These are phyloP conservation scores for Paraconiothyrium brasiliense DNA, from an alignment of 2,329 filamentous ascomycete species.

Conservation along the genomic window DNA sequence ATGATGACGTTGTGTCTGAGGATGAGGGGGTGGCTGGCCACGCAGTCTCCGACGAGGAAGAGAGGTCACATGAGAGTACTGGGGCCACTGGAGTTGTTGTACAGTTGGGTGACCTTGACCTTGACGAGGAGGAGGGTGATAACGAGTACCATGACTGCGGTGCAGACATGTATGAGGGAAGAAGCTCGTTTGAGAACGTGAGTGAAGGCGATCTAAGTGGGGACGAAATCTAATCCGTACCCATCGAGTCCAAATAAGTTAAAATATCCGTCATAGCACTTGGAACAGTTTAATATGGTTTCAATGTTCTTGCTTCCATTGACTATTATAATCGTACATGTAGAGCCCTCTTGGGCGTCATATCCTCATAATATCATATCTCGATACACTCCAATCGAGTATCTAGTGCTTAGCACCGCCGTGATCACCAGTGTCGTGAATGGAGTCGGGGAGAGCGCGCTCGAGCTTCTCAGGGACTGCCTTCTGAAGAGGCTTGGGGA, in stretches of 20 bases:
- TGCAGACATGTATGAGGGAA: not conserved
- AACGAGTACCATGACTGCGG: not conserved
- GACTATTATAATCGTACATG: conserved; percentile 3
- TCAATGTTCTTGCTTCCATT: not conserved
- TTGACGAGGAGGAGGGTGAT: not conserved
- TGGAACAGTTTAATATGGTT: not conserved
- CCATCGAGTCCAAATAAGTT: too few relatives aligned
- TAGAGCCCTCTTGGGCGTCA: not conserved
- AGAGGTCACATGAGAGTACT: not conserved
- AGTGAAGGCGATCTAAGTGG: not conserved
- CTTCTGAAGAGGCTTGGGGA: conserved; percentile 56
- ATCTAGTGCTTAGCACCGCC: conserved; percentile 24
- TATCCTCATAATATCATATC: not conserved
- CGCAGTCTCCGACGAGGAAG: not conserved
- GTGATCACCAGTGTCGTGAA: conserved; percentile 53
- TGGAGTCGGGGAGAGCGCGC: conserved; percentile 53
- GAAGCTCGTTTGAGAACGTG: not conserved
- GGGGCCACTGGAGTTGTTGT: not conserved
- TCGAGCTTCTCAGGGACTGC: conserved; percentile 56
- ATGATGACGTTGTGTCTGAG: not conserved
- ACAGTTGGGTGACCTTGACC: not conserved
- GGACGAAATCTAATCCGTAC: not conserved
- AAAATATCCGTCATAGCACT: too few relatives aligned
- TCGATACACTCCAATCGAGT: not conserved
- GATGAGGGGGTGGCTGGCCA: not conserved